Base-by-base conservation (phyloP, 768 basidiomycete genomes). In the Kwoniella europaea region DNA sequence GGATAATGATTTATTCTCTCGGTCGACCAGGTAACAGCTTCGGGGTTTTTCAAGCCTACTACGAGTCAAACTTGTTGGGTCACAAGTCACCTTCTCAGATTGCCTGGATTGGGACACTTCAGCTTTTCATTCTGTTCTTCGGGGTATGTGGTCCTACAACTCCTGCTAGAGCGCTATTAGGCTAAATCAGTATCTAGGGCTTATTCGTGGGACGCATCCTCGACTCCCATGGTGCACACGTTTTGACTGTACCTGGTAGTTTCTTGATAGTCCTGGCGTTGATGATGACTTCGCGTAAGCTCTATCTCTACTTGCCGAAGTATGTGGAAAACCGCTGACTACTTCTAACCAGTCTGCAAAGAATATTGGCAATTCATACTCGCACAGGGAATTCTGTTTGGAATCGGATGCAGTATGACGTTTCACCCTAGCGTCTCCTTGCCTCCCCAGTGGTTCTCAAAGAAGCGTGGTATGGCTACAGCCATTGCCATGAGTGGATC, bases 11-110 rank as follows among this genome's bases (percentile, higher is more conserved):
- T 35, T 4, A 35, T 35, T 50, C 46, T 50, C 18, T 50, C 46
- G 20, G 56, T 13, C 12, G 13, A 22, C 29, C 56, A 63, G 61
- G 42, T 35, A 69, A 68, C 53, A 65, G 63, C 43, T 70, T 58
- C 53, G 73, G 58, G 16, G 61, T 72, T 22, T 68, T 71, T 22
- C 59, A 77, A 71, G 54, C 58, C 65, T 61, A 71, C 27, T 71
- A 71, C 41, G 70, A 71, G 46, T 60, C 70, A 50, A 22, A 44
- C 13, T 43, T 71, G 56, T 42, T 71, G 22, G 22, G 35, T 13
- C 66, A 71, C 35, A 42, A 67, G 24, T 42, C 52, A 10, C 29
- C 70, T 42, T 71, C 70, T n/a, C 7, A 56, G 4, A 71, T 71
- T 15, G 43, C 61, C 43, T 63, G 61, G 61, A 63, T 63, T 41